Evolutionary conservation across 2,329 filamentous ascomycete genomes (phyloP), one percentile per base, ranked within the genome.

Genomic region (Nigrograna mackinnonii): DNA sequence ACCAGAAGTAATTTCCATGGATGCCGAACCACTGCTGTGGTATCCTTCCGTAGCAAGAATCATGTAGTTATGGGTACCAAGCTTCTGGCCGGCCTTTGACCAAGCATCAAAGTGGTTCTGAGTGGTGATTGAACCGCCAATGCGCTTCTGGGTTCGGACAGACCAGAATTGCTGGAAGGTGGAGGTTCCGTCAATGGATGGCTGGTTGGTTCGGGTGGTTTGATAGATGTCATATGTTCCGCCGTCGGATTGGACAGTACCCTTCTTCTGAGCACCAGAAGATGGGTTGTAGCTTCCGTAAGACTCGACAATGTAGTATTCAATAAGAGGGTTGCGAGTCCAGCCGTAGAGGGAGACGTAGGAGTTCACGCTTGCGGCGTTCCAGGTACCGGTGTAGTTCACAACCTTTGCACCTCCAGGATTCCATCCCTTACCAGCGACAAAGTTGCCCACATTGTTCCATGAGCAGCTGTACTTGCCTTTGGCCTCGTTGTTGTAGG

Each of bases 281-380:
- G 69, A 69, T 1, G 76, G 76, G 33, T 76, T 70, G 55, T 79
- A 75, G 31, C 70, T 71, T 46, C 75, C 77, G 57, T 74, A 77
- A 11, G 70, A 62, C 46, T 83, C 79, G 50, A 82, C 70, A 44
- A 83, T 75, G 66, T 82, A 82, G 67, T 81, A 82, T 52, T 82
- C 79, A 56, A 81, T 69, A n/a, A 80, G 64, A 0, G 77, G 77
- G 57, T 71, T 73, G 14, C 58, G 67, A 2, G 75, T 79, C 78
- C 80, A 83, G 34, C 79, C 79, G 55, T 83, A 83, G n/a, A 83
- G 61, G 12, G 79, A 64, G 13, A 84, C 71, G 57, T 82, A 82
- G 17, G 57, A 58, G 67, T 79, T 79, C 47, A 75, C 75, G 42
- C 67, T 68, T 40, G 74, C 70, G 2, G 45, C 59, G 43, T 57